Evolutionary conservation across 257 asterid genomes (phyloP).

Genomic region (Ajuga chamaepitys): DNA sequence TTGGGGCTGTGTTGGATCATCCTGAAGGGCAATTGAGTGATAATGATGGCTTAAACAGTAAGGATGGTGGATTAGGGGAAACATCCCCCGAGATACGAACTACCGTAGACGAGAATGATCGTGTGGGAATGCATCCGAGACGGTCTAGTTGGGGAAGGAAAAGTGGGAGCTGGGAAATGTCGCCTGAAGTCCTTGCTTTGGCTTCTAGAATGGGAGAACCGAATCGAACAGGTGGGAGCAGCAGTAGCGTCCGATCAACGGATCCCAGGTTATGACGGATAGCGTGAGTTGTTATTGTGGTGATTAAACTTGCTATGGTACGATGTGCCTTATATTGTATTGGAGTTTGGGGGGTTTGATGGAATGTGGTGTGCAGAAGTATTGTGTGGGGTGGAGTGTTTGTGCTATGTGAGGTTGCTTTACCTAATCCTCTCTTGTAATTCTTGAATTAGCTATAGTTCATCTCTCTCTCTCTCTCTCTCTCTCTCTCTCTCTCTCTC

Average conservation of each 20-base stretch:
- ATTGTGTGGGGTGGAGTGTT: constrained; percentile 21
- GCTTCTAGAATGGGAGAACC: constrained; percentile 77
- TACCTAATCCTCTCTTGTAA: constrained; percentile 28
- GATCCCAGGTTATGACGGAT: constrained; percentile 21
- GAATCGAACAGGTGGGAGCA: constrained; percentile 43
- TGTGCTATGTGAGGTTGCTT: constrained; percentile 29
- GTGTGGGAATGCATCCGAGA: constrained; percentile 46
- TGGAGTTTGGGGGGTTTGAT: constrained; percentile 17
- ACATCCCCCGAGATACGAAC: constrained; percentile 70
- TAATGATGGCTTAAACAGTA: constrained; percentile 43
- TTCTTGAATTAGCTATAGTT: constrained; percentile 32
- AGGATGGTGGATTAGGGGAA: constrained; percentile 44
- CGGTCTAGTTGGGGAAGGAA: constrained; percentile 82
- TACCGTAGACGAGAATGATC: constrained; percentile 70
- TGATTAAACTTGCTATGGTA: constrained; percentile 17
- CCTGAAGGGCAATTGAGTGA: constrained; percentile 56
- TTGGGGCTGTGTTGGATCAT: constrained; percentile 42
- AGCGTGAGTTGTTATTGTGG: constrained; percentile 25
- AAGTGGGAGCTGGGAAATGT: constrained; percentile 95
- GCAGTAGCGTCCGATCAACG: constrained; percentile 18
- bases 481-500: not conserved
- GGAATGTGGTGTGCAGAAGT: constrained; percentile 28
- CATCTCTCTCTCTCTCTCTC: not conserved
- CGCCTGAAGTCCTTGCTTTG: constrained; percentile 88
- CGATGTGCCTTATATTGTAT: constrained; percentile 25